These are phyloP conservation scores for Stephanodiscus triporus DNA, from an alignment of 108 stramenopile species.

Conservation along the genomic window DNA sequence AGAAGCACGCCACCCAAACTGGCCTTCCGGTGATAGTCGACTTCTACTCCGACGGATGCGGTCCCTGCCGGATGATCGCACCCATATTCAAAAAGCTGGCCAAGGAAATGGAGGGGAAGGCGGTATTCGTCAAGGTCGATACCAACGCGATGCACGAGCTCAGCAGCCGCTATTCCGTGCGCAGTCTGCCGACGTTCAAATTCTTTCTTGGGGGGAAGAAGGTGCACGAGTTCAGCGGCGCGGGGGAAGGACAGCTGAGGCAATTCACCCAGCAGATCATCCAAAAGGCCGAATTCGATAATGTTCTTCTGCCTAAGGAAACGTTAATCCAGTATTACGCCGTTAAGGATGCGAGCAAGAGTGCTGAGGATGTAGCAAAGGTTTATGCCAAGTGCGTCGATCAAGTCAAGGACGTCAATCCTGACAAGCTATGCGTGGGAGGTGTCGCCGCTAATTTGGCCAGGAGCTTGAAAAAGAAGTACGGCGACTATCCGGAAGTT, in stretches of 20 bases:
- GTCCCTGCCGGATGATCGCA: constrained; percentile 83
- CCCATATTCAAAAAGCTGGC: constrained; percentile 94
- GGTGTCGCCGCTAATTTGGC: constrained; percentile 71
- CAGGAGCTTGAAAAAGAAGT: constrained; percentile 88
- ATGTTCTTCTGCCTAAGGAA: constrained; percentile 67
- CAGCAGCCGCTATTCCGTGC: constrained; percentile 67
- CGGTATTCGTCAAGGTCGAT: constrained; percentile 95
- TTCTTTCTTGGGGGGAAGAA: constrained; percentile 85
- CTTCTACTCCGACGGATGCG: constrained; percentile 75
- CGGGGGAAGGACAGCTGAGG: constrained; percentile 82
- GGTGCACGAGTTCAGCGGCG: constrained; percentile 84
- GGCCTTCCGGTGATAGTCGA: constrained; percentile 93
- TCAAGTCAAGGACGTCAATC: constrained; percentile 56
- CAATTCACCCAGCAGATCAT: constrained; percentile 74
- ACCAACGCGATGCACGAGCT: constrained; percentile 81
- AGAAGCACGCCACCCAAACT: constrained; percentile 87
- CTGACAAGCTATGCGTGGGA: constrained; percentile 67
- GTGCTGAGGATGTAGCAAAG: constrained; percentile 63
- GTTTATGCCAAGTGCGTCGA: constrained; percentile 84
- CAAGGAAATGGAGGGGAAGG: constrained; percentile 76
- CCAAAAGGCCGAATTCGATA: constrained; percentile 67
- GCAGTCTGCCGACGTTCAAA: constrained; percentile 89
- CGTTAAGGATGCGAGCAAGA: constrained; percentile 73
- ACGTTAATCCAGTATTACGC: constrained; percentile 67
- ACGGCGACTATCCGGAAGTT: constrained; percentile 63